These are phyloP conservation scores for Taxawa tesnikishii DNA, from an alignment of 2,329 filamentous ascomycete species.

Conservation along the genomic window DNA sequence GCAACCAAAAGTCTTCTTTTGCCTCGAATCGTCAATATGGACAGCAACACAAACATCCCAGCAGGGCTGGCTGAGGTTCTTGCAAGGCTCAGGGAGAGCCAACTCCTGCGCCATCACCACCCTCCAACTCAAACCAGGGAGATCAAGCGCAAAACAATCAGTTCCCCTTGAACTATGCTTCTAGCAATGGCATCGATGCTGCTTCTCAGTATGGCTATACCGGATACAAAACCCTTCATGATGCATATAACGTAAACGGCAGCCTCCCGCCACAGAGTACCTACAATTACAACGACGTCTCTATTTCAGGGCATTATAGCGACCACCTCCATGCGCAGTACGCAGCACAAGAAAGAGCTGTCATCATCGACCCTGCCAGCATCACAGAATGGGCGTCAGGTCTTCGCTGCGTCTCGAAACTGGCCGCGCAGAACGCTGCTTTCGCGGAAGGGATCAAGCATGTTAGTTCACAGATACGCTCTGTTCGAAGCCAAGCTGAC, in stretches of 20 bases:
- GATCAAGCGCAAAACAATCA: no score
- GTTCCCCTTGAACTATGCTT: neutral
- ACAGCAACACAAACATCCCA: no score
- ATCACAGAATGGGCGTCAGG: conserved; percentile 37
- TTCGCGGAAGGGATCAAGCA: conserved; percentile 28
- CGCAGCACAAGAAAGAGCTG: no score
- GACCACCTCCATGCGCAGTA: no score
- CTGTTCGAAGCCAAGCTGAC: conserved; percentile 11
- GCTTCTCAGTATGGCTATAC: neutral
- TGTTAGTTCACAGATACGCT: conserved; percentile 16
- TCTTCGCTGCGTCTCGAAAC: conserved; percentile 33
- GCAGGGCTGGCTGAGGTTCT: no score
- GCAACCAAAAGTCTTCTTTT: no score
- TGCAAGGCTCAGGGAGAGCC: no score
- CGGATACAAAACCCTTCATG: no score
- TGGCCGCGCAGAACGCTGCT: conserved; percentile 29
- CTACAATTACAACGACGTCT: neutral
- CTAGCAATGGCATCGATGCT: neutral
- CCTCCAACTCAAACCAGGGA: no score
- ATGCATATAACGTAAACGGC: neutral
- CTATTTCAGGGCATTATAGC: neutral
- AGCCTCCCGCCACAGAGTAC: neutral
- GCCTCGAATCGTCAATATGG: no score
- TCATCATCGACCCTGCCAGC: conserved; percentile 31
- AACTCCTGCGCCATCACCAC: no score